Percentiles rank a stretch among this genome's conserved stretches.
Evolutionary conservation across 176 grass and related monocot species (phyloP).

Genomic region (Carex littledalei): DNA sequence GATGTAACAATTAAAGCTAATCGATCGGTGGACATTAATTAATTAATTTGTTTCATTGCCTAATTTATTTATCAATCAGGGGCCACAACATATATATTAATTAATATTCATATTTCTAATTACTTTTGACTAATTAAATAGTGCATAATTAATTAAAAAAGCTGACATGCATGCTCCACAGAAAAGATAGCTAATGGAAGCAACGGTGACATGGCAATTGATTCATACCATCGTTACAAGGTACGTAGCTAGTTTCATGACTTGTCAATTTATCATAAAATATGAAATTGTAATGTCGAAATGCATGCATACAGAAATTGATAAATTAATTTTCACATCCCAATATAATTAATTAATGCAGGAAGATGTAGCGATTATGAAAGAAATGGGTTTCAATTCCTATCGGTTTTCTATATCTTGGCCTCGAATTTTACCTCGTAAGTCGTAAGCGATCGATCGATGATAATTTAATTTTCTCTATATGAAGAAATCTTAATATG

Average conservation of each 20-base stretch:
- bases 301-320: background rate
- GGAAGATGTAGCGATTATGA: slow-evolving; percentile 77
- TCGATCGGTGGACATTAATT: background rate
- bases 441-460: slow-evolving; percentile 9
- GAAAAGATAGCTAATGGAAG: slow-evolving; percentile 64
- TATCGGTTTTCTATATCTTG: slow-evolving; percentile 90
- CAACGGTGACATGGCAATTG: slow-evolving; percentile 66
- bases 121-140: background rate
- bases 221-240: slow-evolving; percentile 75
- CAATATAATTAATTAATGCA: slow-evolving; percentile 13
- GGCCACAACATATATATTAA: background rate
- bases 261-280: background rate
- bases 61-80: background rate
- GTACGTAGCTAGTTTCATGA: slow-evolving; percentile 7
- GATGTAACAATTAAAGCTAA: background rate
- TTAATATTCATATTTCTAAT: background rate
- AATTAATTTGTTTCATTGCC: background rate
- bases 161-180: slow-evolving; percentile 17
- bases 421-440: slow-evolving; percentile 78
- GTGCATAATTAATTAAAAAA: background rate
- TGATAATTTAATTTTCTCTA: background rate
- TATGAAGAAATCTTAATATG: background rate
- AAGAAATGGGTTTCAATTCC: slow-evolving; percentile 58
- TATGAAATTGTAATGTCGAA: background rate
- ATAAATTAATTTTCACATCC: background rate